phyloP scores from a whole-genome alignment of 2,329 filamentous ascomycete genomes.

The Xylariaceae sp. region DNA sequence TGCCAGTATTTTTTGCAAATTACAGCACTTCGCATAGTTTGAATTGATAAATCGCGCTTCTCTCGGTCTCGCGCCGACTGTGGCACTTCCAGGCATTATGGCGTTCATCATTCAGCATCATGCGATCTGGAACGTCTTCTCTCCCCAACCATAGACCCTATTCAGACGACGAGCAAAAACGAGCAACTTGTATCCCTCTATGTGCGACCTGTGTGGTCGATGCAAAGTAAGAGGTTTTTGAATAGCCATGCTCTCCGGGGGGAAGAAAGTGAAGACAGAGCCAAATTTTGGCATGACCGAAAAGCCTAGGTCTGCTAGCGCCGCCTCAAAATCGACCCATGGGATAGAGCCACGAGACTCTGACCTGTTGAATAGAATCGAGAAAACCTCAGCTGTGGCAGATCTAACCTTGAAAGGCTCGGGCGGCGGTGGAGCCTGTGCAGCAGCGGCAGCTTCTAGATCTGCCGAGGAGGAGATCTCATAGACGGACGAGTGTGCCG shows the following conservation, averaged over 20 bases:
- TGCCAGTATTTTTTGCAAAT: background rate
- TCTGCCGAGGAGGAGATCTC: conserved; percentile 25
- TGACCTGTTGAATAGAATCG: conserved; percentile 33
- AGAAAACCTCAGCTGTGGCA: conserved; percentile 38
- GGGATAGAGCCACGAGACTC: conserved; percentile 31
- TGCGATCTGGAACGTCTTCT: conserved; percentile 30
- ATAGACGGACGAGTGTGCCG: conserved; percentile 34
- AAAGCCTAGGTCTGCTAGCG: conserved; percentile 42
- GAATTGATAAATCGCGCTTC: background rate
- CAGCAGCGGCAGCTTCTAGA: background rate
- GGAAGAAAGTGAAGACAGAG: conserved; percentile 40
- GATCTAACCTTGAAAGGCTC: conserved; percentile 37
- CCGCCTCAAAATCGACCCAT: conserved; percentile 39
- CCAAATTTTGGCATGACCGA: conserved; percentile 21
- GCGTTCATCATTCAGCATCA: background rate
- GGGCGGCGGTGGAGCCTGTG: background rate
- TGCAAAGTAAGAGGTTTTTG: conserved; percentile 35
- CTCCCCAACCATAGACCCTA: conserved; percentile 37
- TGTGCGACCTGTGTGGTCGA: conserved; percentile 36
- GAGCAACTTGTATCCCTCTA: conserved; percentile 34
- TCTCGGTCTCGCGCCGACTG: background rate
- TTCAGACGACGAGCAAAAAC: conserved; percentile 33
- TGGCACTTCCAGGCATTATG: background rate
- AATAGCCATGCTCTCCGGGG: conserved; percentile 27
- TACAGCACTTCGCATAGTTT: background rate